These are phyloP conservation scores for Lojkania enalia DNA, from an alignment of 2,329 filamentous ascomycete genomes.

Conservation along the genomic window DNA sequence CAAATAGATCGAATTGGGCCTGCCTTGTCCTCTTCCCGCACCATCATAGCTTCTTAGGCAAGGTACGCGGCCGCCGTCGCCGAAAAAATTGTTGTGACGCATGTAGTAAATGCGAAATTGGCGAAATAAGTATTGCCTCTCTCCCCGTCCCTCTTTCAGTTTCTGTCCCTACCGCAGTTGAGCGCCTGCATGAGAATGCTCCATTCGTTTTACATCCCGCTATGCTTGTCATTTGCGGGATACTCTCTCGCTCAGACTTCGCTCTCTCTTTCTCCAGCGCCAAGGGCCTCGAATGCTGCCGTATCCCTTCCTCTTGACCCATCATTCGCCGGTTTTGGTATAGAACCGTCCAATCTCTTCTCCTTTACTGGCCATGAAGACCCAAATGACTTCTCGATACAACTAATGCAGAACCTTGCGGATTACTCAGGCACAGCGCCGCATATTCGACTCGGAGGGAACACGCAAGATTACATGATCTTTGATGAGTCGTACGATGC, in stretches of 20 bases:
- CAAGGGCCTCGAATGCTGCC: conserved; percentile 29
- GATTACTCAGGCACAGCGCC: conserved; percentile 54
- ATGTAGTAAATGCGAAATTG: not conserved
- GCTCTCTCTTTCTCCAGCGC: conserved; percentile 35
- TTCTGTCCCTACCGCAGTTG: not conserved
- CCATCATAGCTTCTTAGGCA: too few species aligned
- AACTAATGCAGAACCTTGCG: conserved; percentile 54
- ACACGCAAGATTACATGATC: conserved; percentile 57
- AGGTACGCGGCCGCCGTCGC: too few species aligned
- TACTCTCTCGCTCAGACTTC: conserved; percentile 32
- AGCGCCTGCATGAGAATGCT: conserved; percentile 9
- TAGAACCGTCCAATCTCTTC: conserved; percentile 58
- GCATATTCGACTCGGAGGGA: conserved; percentile 56
- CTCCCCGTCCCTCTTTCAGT: not conserved
- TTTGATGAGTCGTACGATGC: conserved; percentile 44
- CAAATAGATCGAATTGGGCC: too few species aligned
- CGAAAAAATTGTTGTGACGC: not conserved
- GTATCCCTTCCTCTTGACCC: conserved; percentile 45
- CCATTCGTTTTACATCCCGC: conserved; percentile 2
- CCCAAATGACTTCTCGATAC: conserved; percentile 51
- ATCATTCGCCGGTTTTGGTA: conserved; percentile 56
- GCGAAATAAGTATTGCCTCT: not conserved
- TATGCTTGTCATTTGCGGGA: conserved; percentile 12
- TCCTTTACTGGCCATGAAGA: conserved; percentile 52
- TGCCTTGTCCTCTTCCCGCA: too few species aligned